These are phyloP conservation scores for Rutstroemia sp. DNA, from an alignment of 2,329 filamentous ascomycete genomes.

Conservation along the genomic window DNA sequence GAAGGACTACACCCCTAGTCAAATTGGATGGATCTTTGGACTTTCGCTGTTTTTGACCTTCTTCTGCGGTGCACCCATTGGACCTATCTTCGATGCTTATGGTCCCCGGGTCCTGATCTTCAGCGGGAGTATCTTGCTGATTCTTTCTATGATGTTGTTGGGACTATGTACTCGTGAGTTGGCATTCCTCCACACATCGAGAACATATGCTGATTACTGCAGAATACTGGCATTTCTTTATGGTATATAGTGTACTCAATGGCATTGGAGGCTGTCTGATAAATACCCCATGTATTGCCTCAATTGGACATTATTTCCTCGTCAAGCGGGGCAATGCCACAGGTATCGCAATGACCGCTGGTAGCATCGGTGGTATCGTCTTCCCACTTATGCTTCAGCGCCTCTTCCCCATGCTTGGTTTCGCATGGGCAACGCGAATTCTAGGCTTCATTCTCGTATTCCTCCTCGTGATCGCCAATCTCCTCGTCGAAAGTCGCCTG, in stretches of 20 bases:
- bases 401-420: constrained; percentile 29
- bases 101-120: constrained; percentile 43
- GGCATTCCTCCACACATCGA: neutral
- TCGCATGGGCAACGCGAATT: constrained; percentile 29
- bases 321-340: constrained; percentile 55
- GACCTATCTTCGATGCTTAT: constrained; percentile 62
- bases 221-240: constrained; percentile 63
- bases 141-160: constrained; percentile 39
- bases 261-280: constrained; percentile 57
- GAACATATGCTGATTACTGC: constrained; percentile 8
- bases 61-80: constrained; percentile 60
- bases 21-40: constrained; percentile 51
- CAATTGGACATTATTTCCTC: constrained; percentile 59
- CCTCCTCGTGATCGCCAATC: constrained; percentile 25
- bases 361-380: constrained; percentile 48
- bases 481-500: constrained; percentile 46
- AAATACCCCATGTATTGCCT: constrained; percentile 57
- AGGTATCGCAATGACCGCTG: constrained; percentile 58
- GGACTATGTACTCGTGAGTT: constrained; percentile 47
- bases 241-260: constrained; percentile 55
- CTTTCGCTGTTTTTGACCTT: constrained; percentile 62
- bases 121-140: constrained; percentile 24
- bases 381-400: constrained; percentile 41
- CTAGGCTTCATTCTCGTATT: constrained; percentile 27
- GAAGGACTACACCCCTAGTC: constrained; percentile 45